These are phyloP conservation scores for Corymbia citriodora DNA, from an alignment of 441 rosid genomes.

Conservation along the genomic window DNA sequence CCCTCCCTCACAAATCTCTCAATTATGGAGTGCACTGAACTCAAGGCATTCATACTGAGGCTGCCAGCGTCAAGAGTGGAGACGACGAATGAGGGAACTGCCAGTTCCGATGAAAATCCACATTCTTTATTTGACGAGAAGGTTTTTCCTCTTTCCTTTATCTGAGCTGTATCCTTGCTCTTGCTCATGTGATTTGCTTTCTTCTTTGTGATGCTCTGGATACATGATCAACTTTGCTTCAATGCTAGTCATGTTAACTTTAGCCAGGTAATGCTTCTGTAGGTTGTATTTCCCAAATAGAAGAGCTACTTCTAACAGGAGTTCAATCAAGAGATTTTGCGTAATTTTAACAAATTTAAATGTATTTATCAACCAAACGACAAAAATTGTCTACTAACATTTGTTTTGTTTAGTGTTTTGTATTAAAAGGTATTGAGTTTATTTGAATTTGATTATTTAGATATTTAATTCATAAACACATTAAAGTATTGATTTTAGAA, in stretches of 20 bases:
- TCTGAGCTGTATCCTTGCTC: fast-evolving
- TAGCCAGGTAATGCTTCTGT: not conserved
- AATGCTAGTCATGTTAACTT: not conserved
- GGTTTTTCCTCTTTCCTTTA: not conserved
- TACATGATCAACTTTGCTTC: not conserved
- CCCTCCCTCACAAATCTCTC: fast-evolving
- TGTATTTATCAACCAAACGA: too few relatives aligned
- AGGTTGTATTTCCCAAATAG: too few relatives aligned
- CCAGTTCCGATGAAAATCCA: fast-evolving
- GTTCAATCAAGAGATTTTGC: too few relatives aligned
- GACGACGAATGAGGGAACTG: fast-evolving
- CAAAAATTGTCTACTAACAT: too few relatives aligned
- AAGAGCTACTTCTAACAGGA: too few relatives aligned
- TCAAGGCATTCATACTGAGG: not conserved
- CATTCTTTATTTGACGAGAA: not conserved
- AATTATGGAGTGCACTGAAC: not conserved
- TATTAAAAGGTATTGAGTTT: fast-evolving
- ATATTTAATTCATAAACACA: too few relatives aligned
- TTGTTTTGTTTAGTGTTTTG: too few relatives aligned
- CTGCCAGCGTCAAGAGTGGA: fast-evolving
- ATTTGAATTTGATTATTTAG: too few relatives aligned
- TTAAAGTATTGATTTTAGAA: too few relatives aligned
- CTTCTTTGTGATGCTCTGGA: not conserved
- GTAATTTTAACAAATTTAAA: too few relatives aligned
- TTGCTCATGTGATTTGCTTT: not conserved